These are phyloP conservation scores for Pseudogymnoascus sp. DNA, from an alignment of 2,329 filamentous ascomycete genomes.

Conservation along the genomic window DNA sequence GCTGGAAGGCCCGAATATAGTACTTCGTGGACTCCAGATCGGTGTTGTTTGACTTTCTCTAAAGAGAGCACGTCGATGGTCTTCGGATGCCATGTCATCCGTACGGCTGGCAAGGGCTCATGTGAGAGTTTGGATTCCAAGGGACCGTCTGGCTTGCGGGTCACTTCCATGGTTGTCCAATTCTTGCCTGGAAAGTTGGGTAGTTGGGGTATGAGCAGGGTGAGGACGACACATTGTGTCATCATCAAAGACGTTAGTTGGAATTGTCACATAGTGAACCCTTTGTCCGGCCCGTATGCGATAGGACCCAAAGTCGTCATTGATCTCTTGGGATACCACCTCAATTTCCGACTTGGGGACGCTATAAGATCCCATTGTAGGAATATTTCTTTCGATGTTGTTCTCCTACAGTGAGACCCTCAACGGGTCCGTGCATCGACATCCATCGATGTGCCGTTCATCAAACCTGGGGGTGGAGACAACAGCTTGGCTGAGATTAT, in stretches of 20 bases:
- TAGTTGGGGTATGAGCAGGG: slow-evolving; percentile 9
- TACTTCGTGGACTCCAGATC: slow-evolving; percentile 15
- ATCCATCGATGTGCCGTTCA: not conserved
- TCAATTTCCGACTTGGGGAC: not conserved
- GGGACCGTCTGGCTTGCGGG: slow-evolving; percentile 10
- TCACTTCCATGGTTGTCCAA: slow-evolving; percentile 12
- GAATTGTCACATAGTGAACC: not conserved
- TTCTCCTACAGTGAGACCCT: not conserved
- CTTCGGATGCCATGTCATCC: slow-evolving; percentile 15
- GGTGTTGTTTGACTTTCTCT: slow-evolving; percentile 16
- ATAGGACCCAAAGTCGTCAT: not conserved
- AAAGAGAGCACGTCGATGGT: slow-evolving; percentile 16
- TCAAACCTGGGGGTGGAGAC: not conserved
- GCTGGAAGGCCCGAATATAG: slow-evolving; percentile 4
- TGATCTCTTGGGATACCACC: not conserved
- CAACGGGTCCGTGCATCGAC: not conserved
- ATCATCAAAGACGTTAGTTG: not conserved
- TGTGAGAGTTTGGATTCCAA: slow-evolving; percentile 12
- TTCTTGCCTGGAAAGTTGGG: slow-evolving; percentile 4
- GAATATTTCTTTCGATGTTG: not conserved
- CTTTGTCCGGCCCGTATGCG: not conserved
- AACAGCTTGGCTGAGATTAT: not conserved
- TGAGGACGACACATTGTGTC: not conserved
- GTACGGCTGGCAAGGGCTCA: slow-evolving; percentile 13
- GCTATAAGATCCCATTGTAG: not conserved